Evolutionary conservation across 2,329 filamentous ascomycete genomes (phyloP).

Genomic region (Blastomyces parvus): DNA sequence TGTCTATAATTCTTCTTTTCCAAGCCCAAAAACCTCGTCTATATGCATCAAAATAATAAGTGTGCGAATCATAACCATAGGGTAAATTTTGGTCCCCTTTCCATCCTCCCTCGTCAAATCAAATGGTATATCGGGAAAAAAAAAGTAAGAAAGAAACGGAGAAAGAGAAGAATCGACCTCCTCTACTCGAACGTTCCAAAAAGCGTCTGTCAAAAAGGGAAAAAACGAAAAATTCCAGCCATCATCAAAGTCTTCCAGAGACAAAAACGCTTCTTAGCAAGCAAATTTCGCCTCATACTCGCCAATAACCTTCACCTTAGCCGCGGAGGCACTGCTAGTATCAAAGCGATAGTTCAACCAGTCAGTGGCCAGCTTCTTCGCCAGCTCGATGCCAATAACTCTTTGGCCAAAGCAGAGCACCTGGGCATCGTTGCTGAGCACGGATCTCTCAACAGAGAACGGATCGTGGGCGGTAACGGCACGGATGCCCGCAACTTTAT

Average conservation of each 20-base stretch:
- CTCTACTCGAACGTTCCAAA: neutral
- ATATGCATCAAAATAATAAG: neutral
- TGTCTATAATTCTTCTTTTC: neutral
- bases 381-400: slow-evolving; percentile 71
- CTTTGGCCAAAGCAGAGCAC: slow-evolving; percentile 79
- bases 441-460: slow-evolving; percentile 70
- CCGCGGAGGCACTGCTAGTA: slow-evolving; percentile 51
- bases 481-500: slow-evolving; percentile 74
- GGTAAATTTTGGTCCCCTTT: neutral
- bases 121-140: neutral
- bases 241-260: neutral
- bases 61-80: neutral
- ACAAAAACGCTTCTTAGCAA: neutral
- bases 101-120: neutral
- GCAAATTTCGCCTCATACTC: slow-evolving; percentile 35
- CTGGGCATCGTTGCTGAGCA: slow-evolving; percentile 78
- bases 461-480: slow-evolving; percentile 86
- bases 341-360: slow-evolving; percentile 83
- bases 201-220: neutral
- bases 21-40: neutral
- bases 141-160: neutral
- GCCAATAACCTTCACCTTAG: slow-evolving; percentile 45
- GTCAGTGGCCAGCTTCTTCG: slow-evolving; percentile 65
- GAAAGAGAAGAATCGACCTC: neutral
- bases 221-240: neutral